Evolutionary conservation across 495 filamentous ascomycete species (phyloP).

Genomic region (Daldinia caldariorum): DNA sequence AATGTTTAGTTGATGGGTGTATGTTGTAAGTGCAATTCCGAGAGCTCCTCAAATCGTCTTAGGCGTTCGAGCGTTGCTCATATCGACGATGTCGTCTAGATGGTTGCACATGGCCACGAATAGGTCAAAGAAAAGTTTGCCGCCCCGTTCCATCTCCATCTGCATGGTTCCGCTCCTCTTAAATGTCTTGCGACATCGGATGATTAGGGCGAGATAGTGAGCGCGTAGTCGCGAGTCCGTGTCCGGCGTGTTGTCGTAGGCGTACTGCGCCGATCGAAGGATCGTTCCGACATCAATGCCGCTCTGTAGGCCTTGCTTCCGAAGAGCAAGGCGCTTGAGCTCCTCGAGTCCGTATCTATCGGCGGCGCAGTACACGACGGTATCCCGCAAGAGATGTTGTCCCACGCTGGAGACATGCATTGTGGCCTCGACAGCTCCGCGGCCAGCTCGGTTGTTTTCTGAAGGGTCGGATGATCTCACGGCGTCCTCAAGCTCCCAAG

Average conservation of each 20-base stretch:
- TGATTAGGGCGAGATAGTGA: slow-evolving; percentile 93
- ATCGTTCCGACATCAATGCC: slow-evolving; percentile 88
- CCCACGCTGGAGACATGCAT: slow-evolving; percentile 72
- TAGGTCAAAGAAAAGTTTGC: slow-evolving; percentile 93
- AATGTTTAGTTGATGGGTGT: slow-evolving; percentile 27
- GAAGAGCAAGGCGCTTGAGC: slow-evolving; percentile 85
- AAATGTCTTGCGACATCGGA: slow-evolving; percentile 91
- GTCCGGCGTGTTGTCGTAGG: slow-evolving; percentile 93
- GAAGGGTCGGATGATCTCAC: slow-evolving; percentile 51
- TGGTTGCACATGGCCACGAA: slow-evolving; percentile 98
- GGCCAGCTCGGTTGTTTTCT: slow-evolving; percentile 59
- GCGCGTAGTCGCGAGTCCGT: slow-evolving; percentile 88
- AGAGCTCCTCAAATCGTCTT: slow-evolving; percentile 58
- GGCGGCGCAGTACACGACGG: slow-evolving; percentile 89
- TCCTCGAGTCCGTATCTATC: slow-evolving; percentile 86
- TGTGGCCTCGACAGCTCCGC: slow-evolving; percentile 75
- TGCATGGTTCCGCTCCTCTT: slow-evolving; percentile 97
- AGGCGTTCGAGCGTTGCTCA: slow-evolving; percentile 60
- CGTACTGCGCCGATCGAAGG: slow-evolving; percentile 88
- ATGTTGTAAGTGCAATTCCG: slow-evolving; percentile 38
- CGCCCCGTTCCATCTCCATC: slow-evolving; percentile 93
- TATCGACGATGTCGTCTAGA: slow-evolving; percentile 86
- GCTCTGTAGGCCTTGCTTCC: slow-evolving; percentile 89
- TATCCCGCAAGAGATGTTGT: slow-evolving; percentile 83
- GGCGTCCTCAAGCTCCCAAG: slow-evolving; percentile 77